Conservation (phyloP, 192 early-diverging fungal genomes). For the Spinellus fusiger region DNA sequence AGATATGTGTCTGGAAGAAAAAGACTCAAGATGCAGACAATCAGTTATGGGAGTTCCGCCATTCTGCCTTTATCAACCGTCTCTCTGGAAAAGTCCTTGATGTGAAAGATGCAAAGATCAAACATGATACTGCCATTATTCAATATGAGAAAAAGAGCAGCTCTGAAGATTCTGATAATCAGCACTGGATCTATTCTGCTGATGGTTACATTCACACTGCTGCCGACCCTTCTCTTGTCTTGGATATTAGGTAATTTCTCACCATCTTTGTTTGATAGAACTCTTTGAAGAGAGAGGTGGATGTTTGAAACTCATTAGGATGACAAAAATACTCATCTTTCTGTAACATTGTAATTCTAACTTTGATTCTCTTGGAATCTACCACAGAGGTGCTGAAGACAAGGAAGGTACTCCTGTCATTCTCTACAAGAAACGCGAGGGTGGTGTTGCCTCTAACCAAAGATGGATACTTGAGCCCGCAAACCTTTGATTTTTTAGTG, state of each 20-base stretch:
- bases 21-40: conserved; percentile 6
- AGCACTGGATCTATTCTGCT: conserved; percentile 12
- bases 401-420: conserved; percentile 14
- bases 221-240: conserved; percentile 11
- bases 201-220: conserved; percentile 17
- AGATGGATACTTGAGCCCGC: conserved; percentile 17
- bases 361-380: not conserved
- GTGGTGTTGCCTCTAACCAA: conserved; percentile 17
- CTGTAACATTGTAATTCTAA: no score
- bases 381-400: conserved; percentile 10
- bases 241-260: conserved; percentile 21
- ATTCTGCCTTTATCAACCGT: conserved; percentile 13
- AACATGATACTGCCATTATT: conserved; percentile 9
- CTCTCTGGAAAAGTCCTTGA: conserved; percentile 23
- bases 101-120: conserved; percentile 13
- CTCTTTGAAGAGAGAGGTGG: no score
- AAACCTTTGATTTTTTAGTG: not conserved
- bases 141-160: conserved; percentile 13
- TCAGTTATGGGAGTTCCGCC: conserved; percentile 23
- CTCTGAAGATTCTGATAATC: not conserved
- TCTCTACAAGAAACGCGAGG: conserved; percentile 18
- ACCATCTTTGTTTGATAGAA: not conserved
- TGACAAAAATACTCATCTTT: no score
- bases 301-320: no score
- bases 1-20: conserved; percentile 15